Conservation (phyloP, 495 filamentous ascomycete species). For the Chlorociboria aeruginascens region DNA sequence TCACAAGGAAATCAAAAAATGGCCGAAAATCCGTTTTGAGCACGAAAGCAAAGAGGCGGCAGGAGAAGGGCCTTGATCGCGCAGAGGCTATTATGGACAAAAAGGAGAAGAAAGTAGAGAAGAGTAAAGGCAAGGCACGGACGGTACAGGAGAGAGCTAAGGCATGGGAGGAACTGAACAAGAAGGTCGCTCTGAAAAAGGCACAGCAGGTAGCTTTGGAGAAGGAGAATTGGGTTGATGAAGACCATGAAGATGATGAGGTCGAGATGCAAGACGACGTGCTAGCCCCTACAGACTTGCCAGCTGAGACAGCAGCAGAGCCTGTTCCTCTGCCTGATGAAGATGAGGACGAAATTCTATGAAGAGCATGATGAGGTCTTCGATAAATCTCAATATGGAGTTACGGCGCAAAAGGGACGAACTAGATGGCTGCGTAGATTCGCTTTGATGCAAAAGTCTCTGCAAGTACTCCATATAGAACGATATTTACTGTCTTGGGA, state of each 20-base stretch:
- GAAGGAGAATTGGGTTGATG: slow-evolving; percentile 13
- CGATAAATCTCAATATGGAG: too few species aligned
- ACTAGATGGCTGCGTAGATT: too few species aligned
- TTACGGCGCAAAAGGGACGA: too few species aligned
- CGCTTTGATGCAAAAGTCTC: too few species aligned
- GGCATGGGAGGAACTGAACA: slow-evolving; percentile 50
- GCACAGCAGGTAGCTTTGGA: slow-evolving; percentile 8
- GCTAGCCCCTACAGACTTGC: neutral
- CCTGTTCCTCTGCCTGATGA: slow-evolving; percentile 4
- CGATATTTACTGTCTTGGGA: too few species aligned
- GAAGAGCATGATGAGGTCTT: neutral
- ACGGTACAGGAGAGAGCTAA: slow-evolving; percentile 43
- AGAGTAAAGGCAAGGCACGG: slow-evolving; percentile 49
- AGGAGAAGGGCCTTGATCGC: slow-evolving; percentile 61
- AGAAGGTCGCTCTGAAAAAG: slow-evolving; percentile 20
- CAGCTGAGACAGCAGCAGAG: neutral
- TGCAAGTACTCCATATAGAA: too few species aligned
- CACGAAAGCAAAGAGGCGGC: slow-evolving; percentile 50
- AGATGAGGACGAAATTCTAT: slow-evolving; percentile 14
- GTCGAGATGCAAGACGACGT: slow-evolving; percentile 2
- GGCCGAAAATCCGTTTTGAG: slow-evolving; percentile 46
- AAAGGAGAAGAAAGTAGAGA: slow-evolving; percentile 54
- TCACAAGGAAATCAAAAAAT: slow-evolving; percentile 53
- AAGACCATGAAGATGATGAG: slow-evolving; percentile 6
- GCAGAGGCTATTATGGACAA: slow-evolving; percentile 61